Base-by-base conservation (phyloP, 208 protist genomes). In the Trypanosoma lewisi region DNA sequence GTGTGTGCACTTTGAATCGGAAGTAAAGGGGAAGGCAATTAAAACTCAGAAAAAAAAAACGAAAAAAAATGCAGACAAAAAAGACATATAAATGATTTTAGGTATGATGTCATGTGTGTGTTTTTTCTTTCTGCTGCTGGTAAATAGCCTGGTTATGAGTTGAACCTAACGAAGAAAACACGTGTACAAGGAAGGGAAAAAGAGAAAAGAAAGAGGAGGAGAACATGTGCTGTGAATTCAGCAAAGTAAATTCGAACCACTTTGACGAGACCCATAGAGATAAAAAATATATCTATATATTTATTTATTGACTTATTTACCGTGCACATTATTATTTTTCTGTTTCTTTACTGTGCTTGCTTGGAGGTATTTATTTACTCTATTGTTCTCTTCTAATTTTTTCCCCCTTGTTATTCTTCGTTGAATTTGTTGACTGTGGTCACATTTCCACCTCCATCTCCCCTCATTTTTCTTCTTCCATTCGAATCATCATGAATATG, bases 301-400 rank as follows among this genome's bases (percentile, higher is more conserved):
- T 16, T 41, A 41, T 41, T 16, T 16, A 41, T 7, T 55, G 6
- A n/a, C 27, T 59, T 23, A 27, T n/a, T 37, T 27, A 8, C 17
- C 8, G 4, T 59, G 21, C 27, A 11, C n/a, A 44, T 27, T 45
- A n/a, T 37, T 44, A 45, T 19, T 5, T 17, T 33, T 47, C 23
- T 59, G n/a, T 19, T 52, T 42, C 21, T 28, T 31, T 48, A 31
- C 25, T 54, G 14, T 50, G 11, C 12, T 51, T 49, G 5, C 0
- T 52, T 53, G 7, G 30, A 19, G n/a, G 27, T 59, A 27, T 57
- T 16, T 64, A 58, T 28, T 34, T 60, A 41, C 14, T 16, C 28
- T 61, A 9, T 45, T 41, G n/a, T 65, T 76, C 28, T 54, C 30
- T 67, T 59, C 67, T 64, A 65, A 56, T 67, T 12, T 67, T 50